Evolutionary conservation across 345 rosid species (phyloP).

Genomic region (Melaleuca quinquenervia): DNA sequence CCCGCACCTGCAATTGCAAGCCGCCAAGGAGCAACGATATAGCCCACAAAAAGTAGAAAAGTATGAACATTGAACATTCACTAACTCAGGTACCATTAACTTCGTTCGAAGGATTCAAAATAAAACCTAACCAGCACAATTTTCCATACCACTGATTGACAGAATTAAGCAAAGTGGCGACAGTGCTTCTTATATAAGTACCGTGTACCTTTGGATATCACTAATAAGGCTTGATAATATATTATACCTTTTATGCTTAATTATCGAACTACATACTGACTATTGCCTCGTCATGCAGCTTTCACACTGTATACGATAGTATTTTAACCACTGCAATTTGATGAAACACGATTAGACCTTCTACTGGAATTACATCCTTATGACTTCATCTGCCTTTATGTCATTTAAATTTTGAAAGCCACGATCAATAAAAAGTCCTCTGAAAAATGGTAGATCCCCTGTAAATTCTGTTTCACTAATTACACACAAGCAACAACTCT

Average conservation of each 20-base stretch:
- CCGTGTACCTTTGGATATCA: neutral
- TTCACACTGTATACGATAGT: neutral
- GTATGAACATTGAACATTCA: neutral
- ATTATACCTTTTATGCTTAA: neutral
- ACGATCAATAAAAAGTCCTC: neutral
- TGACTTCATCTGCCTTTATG: neutral
- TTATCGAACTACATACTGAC: neutral
- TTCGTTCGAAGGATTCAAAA: neutral
- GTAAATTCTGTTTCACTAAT: neutral
- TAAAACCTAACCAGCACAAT: neutral
- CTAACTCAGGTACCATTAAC: neutral
- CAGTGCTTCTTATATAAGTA: neutral
- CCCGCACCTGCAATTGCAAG: constrained; percentile 18
- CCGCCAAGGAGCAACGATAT: neutral
- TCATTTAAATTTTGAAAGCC: neutral
- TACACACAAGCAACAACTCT: neutral
- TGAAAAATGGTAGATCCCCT: neutral
- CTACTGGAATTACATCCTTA: neutral
- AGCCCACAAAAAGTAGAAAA: neutral
- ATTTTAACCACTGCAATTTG: neutral
- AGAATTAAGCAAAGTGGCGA: neutral
- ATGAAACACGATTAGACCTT: neutral
- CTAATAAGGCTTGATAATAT: neutral
- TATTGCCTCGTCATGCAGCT: neutral
- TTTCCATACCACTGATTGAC: neutral